Base-by-base conservation (phyloP, 177 flowering plant genomes). In the Tripterygium wilfordii region DNA sequence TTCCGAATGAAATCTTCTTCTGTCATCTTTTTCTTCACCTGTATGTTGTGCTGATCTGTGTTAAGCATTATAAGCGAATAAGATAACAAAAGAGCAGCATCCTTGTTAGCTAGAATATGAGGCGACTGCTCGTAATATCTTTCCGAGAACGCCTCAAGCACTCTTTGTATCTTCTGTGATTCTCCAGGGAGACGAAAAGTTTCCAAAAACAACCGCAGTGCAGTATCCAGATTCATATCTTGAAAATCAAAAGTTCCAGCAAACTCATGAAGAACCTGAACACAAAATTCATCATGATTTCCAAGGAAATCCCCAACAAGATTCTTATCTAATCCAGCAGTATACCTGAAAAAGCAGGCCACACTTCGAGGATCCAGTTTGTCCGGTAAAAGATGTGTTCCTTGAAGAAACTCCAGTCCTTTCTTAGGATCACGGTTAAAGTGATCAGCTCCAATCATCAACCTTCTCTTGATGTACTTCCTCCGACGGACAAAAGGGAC, bases 1-100 rank as follows among this genome's bases (percentile, higher is more conserved):
- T 89, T 89, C 24, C 86, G 77, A 28, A 89, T 82, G 41, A 89
- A 89, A 58, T 82, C 97, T 42, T 83, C 97, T 58, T 84, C 95
- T 3, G 90, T 83, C 97, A 89, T 89, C 67, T 86, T 89, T 54
- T 75, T 89, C 72, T 89, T 89, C 21, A 89, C 97, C 69, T 86
- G 94, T 4, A 67, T 69, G 58, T 89, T 89, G 58, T 89, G 97
- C 45, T 72, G 96, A 75, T 89, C 97, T 18, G 96, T 89, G 56
- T 89, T 89, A 24, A 89, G 90, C 85, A 89, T n/a, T 54, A 89
- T 89, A 36, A 87, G 49, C 13, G 96, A 89, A 60, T 89, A 89
- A 3, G 97, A 84, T 48, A 89, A 44, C 50, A 89, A 31, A 17
- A 86, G 79, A 53, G 90, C 90, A 66, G 94, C 96, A 66, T 89